phyloP scores from a whole-genome alignment of 371 early-diverging fungal species.

The Dichotomocladium elegans region DNA sequence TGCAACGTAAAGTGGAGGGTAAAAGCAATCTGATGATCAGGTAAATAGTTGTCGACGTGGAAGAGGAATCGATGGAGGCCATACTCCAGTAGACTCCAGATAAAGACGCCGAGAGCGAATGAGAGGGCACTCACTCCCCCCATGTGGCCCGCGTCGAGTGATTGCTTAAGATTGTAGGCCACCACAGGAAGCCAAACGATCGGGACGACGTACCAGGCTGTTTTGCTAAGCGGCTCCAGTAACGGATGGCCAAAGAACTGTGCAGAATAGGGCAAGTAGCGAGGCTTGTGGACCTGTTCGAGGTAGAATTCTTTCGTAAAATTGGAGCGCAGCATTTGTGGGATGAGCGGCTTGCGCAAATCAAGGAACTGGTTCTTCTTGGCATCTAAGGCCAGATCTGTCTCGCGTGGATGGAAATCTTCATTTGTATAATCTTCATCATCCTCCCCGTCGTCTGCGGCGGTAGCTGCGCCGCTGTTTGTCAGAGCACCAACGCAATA shows the following conservation, averaged over 20 bases:
- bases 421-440: slow-evolving; percentile 39
- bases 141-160: slow-evolving; percentile 25
- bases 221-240: slow-evolving; percentile 80
- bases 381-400: slow-evolving; percentile 41
- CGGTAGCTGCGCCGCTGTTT: slow-evolving; percentile 17
- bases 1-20: slow-evolving; percentile 85
- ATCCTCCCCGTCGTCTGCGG: slow-evolving; percentile 14
- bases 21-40: slow-evolving; percentile 77
- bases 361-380: slow-evolving; percentile 78
- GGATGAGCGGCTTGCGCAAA: slow-evolving; percentile 73
- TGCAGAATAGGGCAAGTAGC: slow-evolving; percentile 75
- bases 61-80: slow-evolving; percentile 89
- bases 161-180: slow-evolving; percentile 22
- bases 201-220: slow-evolving; percentile 94
- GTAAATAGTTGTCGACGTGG: slow-evolving; percentile 84
- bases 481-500: slow-evolving; percentile 65
- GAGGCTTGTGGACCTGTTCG: slow-evolving; percentile 88
- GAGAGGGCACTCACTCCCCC: slow-evolving; percentile 19
- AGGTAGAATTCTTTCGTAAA: slow-evolving; percentile 82
- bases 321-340: slow-evolving; percentile 70
- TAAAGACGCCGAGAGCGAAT: slow-evolving; percentile 65
- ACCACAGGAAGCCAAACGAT: slow-evolving; percentile 81
- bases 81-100: slow-evolving; percentile 87
- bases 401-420: slow-evolving; percentile 43
- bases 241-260: slow-evolving; percentile 71